These are phyloP conservation scores for Ophiostoma ulmi DNA, from an alignment of 2,329 filamentous ascomycete genomes.

Conservation along the genomic window DNA sequence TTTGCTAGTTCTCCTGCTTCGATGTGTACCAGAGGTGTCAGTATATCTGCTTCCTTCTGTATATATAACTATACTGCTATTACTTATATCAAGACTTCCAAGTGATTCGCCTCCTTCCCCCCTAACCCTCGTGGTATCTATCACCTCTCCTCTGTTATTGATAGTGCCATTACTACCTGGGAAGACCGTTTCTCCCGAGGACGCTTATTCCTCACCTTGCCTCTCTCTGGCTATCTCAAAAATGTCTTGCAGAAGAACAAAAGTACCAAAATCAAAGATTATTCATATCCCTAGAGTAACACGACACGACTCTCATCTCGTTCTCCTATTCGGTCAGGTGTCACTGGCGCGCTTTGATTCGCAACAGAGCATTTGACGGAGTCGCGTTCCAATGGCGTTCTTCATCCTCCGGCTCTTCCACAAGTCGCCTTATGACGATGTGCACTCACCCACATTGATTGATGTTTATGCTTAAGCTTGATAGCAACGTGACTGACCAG, in stretches of 20 bases:
- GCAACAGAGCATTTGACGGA: background rate
- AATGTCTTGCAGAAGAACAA: background rate
- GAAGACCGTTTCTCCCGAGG: background rate
- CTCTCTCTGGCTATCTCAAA: background rate
- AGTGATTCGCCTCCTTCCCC: no score
- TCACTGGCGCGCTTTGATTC: background rate
- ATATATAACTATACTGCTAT: background rate
- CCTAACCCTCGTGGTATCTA: background rate
- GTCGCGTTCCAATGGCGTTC: background rate
- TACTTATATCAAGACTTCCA: no score
- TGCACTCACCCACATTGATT: background rate
- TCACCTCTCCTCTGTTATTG: background rate
- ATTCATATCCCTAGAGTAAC: background rate
- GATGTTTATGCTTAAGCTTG: slow-evolving; percentile 2
- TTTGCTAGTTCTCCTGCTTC: background rate
- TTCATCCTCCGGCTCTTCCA: background rate
- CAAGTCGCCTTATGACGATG: background rate
- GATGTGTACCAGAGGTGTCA: background rate
- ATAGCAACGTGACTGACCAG: background rate
- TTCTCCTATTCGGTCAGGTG: background rate
- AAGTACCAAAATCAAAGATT: background rate
- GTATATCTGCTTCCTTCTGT: background rate
- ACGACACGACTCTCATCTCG: background rate
- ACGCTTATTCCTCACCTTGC: background rate
- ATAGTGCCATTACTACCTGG: background rate